Evolutionary conservation across 768 basidiomycete species (phyloP), one percentile per base, ranked within the genome.

Genomic region (Chalciporus chontae): DNA sequence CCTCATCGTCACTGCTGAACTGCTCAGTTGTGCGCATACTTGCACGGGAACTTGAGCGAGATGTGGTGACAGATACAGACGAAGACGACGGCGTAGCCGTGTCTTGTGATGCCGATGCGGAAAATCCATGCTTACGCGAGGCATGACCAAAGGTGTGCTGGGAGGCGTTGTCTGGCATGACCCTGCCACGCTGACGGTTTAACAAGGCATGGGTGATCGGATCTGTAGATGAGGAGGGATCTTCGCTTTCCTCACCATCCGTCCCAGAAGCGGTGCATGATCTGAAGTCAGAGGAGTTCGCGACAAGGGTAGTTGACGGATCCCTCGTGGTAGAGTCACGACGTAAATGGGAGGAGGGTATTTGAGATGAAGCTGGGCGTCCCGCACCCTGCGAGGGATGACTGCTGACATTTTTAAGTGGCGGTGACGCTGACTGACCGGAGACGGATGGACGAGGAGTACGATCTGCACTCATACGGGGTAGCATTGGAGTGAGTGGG

Each of bases 81-180:
- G 77, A 77, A 21, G 73, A 65, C 32, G 66, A 73, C 6, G 77
- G 76, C 15, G 69, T 68, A 14, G 50, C 50, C 39, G 55, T 57
- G 58, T 63, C 61, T 45, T 53, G 65, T 17, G 47, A 60, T 39
- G 51, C 27, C 37, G 63, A 54, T 53, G 55, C 54, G 40, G 24
- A 52, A 29, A 51, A 51, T 44, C 60, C 54, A 51, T 59, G 58
- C 31, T 52, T 32, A 48, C 63, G 55, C 39, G 73, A 73, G 10
- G 74, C 75, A 44, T 62, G 68, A 47, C 76, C 81, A 49, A 78
- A 78, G 1, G 78, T 79, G 55, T 77, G 70, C 50, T 69, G 72
- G 13, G 78, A 81, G 24, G 72, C 71, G 8, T 72, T 68, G 61
- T 81, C 78, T 7, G 69, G 43, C 45, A 64, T 48, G 58, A 69